Conservation (phyloP, 768 basidiomycete species). For the Terana coerulea region DNA sequence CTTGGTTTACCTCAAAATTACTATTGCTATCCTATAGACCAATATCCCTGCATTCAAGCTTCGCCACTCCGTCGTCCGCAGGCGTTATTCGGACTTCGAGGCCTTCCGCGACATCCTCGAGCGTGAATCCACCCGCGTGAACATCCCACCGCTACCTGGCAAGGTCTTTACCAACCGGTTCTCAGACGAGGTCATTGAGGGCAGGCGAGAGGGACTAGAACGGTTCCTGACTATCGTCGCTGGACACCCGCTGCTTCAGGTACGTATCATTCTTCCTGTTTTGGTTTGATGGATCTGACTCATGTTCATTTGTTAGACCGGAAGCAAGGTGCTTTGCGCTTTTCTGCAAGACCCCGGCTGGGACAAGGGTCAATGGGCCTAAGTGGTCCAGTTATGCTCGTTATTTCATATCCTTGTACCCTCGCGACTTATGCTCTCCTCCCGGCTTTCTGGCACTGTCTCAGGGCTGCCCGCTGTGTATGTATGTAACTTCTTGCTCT, state of each 20-base stretch:
- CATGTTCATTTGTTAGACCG: conserved; percentile 54
- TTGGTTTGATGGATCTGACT: background rate
- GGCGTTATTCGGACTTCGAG: conserved; percentile 66
- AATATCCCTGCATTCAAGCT: conserved; percentile 99
- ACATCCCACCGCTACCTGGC: conserved; percentile 95
- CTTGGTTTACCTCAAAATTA: background rate
- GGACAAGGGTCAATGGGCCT: conserved; percentile 81
- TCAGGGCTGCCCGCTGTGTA: background rate
- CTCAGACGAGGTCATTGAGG: conserved; percentile 96
- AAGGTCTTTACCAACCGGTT: conserved; percentile 99
- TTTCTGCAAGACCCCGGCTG: conserved; percentile 94
- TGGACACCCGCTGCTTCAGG: conserved; percentile 95
- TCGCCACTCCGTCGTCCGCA: conserved; percentile 58
- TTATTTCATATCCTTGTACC: background rate
- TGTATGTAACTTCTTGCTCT: background rate
- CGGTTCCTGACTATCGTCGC: conserved; percentile 95
- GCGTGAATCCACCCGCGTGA: conserved; percentile 94
- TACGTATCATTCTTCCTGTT: conserved; percentile 30
- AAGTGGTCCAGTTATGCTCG: conserved; percentile 17
- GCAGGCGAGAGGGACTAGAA: conserved; percentile 87
- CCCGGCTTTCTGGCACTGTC: background rate
- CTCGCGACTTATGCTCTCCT: background rate
- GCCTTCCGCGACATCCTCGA: conserved; percentile 98
- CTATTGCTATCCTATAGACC: conserved; percentile 51
- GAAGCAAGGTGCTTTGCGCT: conserved; percentile 93